Evolutionary conservation across 2,329 filamentous ascomycete species (phyloP), one percentile per base, ranked within the genome.

Genomic region (Magnaporthiopsis incrustans): DNA sequence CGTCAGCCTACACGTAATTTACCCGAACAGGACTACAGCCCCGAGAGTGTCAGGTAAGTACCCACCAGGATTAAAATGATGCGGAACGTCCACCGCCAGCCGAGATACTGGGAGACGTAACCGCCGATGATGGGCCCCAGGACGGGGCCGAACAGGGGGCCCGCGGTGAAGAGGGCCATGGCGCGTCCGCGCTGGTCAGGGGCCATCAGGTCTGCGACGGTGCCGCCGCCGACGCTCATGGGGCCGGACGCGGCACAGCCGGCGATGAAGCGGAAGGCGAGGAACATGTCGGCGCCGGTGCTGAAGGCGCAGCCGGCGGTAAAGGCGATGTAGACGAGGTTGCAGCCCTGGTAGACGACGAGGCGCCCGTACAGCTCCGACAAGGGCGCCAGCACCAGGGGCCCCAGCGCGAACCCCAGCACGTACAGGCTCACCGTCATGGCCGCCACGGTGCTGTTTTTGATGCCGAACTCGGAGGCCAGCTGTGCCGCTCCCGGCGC

Each of bases 241-340:
- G 64, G 64, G n/a, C 62, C 67, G 32, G 64, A 64, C 33, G 67
- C 69, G 35, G 66, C 67, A 4, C 68, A 59, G 38, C 68, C 69
- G 5, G 66, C 60, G n/a, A 70, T 35, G 8, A 70, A 58, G 8
- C 69, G 69, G 56, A 70, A 69, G 15, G 61, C 67, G 35, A 67
- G 67, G 33, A 70, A 78, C 56, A 81, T 74, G 25, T 72, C 72
- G 61, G 89, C 76, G 7, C 72, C 74, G 1, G 83, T 82, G 0
- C 85, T 79, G 4, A 89, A 76, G 1, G 85, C 89, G 65, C 86
- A 89, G 0, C 84, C 87, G 67, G 90, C 81, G 59, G 84, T 84
- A 77, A 85, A 89, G 1, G 82, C 71, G 64, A 85, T 80, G 71
- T 89, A 90, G 65, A 85, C 78, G 7, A 80, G 70, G 67, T 86